These are phyloP conservation scores for Amanita phalloides DNA, from an alignment of 768 basidiomycete species.

Conservation along the genomic window DNA sequence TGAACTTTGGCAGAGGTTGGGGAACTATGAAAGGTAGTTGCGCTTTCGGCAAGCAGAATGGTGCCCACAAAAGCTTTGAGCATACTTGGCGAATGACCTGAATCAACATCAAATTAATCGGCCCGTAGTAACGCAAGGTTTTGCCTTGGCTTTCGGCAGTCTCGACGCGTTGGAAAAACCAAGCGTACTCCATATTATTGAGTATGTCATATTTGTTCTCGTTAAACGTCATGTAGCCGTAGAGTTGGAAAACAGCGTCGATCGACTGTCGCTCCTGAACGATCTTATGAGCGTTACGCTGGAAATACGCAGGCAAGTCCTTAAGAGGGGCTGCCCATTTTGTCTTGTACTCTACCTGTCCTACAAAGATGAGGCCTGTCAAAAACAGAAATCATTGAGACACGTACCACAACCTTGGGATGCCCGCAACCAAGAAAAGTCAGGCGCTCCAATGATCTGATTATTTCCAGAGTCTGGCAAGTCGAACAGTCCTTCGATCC, in stretches of 20 bases:
- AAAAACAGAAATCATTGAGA: not conserved
- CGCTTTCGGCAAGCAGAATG: constrained; percentile 4
- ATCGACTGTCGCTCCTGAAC: constrained; percentile 6
- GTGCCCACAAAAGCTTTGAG: constrained; percentile 8
- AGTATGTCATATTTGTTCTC: constrained; percentile 10
- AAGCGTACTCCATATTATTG: constrained; percentile 8
- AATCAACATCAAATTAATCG: constrained; percentile 1
- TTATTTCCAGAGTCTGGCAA: not conserved
- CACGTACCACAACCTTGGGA: constrained; percentile 6
- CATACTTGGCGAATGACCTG: constrained; percentile 3
- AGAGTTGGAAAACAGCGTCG: constrained; percentile 8
- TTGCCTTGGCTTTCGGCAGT: not conserved
- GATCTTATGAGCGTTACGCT: not conserved
- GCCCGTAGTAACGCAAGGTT: constrained; percentile 5
- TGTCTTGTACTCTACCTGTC: constrained; percentile 9
- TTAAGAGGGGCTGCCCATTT: constrained; percentile 7
- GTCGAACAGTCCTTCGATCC: constrained; percentile 5
- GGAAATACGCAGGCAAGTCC: constrained; percentile 5
- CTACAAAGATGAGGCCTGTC: not conserved
- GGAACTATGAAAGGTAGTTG: constrained; percentile 6
- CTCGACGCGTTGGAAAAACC: constrained; percentile 9
- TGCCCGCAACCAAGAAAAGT: constrained; percentile 8
- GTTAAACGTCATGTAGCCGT: constrained; percentile 11
- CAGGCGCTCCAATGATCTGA: constrained; percentile 6
- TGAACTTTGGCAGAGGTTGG: constrained; percentile 2